Evolutionary conservation across 192 early-diverging fungal genomes (phyloP), one percentile per base, ranked within the genome.

Genomic region (Ramicandelaber brevisporus): DNA sequence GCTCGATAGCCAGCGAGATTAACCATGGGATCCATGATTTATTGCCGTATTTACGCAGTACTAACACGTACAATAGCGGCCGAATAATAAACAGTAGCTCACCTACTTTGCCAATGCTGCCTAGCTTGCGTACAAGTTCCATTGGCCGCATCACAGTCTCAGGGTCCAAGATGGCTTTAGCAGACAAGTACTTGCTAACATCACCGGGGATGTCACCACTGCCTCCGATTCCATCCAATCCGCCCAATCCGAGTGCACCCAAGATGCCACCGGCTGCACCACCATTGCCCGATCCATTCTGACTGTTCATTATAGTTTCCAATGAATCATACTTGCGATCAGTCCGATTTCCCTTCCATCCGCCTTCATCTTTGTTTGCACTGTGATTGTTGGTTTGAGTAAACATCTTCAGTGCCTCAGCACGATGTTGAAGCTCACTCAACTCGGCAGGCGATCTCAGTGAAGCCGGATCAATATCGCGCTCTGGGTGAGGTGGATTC

Each of bases 21-120:
- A 72, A 41, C 76, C 79, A 90, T 2, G 89, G 85, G 21, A 64
- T 59, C 71, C 77, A 90, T 10, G 78, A 70, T 17, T 48, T 37
- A 34, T 33, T 42, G 6, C 85, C 89, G 34, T 64, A 73, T 25
- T 59, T 62, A 38, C 68, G 53, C 19, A 88, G 64, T 7, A 70
- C 67, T 9, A 87, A 25, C 1, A 88, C 76, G 53, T 89, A 90
- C 14, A 82, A 41, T 1, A 96, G 34, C 9, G 90, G 90, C 22
- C 86, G 56, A 14, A 88, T 23, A 24, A 87, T 73, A 50, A 70
- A 85, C 36, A 82, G 34, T 15, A 65, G 59, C 54, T 96, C 89
- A 3, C 70, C 78, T 0, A 63, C 24, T 8, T 55, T 31, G 1
- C 69, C 63, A 14, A 62, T 17, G n/a, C 56, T 39, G 9, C 34